Conservation (phyloP, 2,329 filamentous ascomycete genomes). For the Exophiala sp. region DNA sequence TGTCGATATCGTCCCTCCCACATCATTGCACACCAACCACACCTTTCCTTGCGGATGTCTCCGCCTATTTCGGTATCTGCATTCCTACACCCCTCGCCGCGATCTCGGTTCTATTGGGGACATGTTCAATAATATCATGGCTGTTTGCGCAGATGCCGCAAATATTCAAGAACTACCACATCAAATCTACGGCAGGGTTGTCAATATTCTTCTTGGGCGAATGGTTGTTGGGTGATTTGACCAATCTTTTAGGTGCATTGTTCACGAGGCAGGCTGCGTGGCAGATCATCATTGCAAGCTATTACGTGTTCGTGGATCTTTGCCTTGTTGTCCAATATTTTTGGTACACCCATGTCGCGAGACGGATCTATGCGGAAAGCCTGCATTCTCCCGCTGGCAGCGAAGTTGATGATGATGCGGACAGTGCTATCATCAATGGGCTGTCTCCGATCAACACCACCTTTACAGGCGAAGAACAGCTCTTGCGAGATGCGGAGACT, state of each 20-base stretch:
- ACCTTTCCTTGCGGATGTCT: constrained; percentile 55
- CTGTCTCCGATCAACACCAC: constrained; percentile 36
- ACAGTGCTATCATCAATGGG: constrained; percentile 36
- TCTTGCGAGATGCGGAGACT: constrained; percentile 8
- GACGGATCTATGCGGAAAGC: constrained; percentile 41
- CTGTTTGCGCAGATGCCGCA: constrained; percentile 67
- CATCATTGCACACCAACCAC: constrained; percentile 59
- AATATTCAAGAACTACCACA: constrained; percentile 64
- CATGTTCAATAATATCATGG: constrained; percentile 63
- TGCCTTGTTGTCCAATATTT: constrained; percentile 61
- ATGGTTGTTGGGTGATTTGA: constrained; percentile 63
- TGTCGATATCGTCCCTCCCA: constrained; percentile 42
- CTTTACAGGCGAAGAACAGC: constrained; percentile 21
- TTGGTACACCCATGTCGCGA: constrained; percentile 60
- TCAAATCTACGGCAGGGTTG: constrained; percentile 62
- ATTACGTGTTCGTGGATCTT: constrained; percentile 65
- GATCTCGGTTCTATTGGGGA: constrained; percentile 58
- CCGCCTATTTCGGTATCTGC: constrained; percentile 59
- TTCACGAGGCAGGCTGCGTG: constrained; percentile 63
- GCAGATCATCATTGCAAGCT: constrained; percentile 63
- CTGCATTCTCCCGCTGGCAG: constrained; percentile 29
- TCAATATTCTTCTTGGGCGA: constrained; percentile 64
- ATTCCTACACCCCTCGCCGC: constrained; percentile 62
- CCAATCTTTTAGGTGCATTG: constrained; percentile 61
- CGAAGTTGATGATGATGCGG: constrained; percentile 30